phyloP scores from a whole-genome alignment of 768 basidiomycete species.

The Lactarius akahatsu region DNA sequence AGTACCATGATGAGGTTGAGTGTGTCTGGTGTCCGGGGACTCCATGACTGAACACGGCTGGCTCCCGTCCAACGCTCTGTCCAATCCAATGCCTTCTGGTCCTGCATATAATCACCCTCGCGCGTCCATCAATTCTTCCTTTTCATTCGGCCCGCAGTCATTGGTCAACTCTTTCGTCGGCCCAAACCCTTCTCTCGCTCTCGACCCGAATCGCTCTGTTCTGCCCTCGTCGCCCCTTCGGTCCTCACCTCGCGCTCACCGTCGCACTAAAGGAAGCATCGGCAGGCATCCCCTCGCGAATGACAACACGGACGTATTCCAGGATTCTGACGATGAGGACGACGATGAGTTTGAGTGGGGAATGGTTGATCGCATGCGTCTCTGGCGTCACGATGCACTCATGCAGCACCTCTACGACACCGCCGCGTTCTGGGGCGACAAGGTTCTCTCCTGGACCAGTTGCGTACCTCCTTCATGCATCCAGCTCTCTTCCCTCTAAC shows the following conservation, averaged over 20 bases:
- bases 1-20: conserved; percentile 41
- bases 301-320: conserved; percentile 73
- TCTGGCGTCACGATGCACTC: conserved; percentile 97
- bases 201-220: conserved; percentile 81
- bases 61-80: conserved; percentile 19
- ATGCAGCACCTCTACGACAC: conserved; percentile 99
- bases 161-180: conserved; percentile 71
- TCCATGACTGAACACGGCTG: neutral
- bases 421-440: conserved; percentile 98
- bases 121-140: conserved; percentile 73
- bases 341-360: conserved; percentile 70
- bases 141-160: conserved; percentile 80
- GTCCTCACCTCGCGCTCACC: conserved; percentile 61
- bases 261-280: conserved; percentile 50
- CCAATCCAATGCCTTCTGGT: conserved; percentile 35
- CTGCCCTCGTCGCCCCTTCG: conserved; percentile 69
- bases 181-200: conserved; percentile 58
- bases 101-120: conserved; percentile 49
- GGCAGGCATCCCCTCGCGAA: conserved; percentile 71
- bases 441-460: conserved; percentile 96
- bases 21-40: conserved; percentile 1
- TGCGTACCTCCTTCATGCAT: conserved; percentile 30
- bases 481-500: conserved; percentile 1
- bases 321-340: conserved; percentile 60
- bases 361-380: conserved; percentile 91